A percentile compares a stretch with the other conserved stretches of the same genome.
phyloP scores from a whole-genome alignment of 1,284 basidiomycete genomes.

The Trichosporon sp. region DNA sequence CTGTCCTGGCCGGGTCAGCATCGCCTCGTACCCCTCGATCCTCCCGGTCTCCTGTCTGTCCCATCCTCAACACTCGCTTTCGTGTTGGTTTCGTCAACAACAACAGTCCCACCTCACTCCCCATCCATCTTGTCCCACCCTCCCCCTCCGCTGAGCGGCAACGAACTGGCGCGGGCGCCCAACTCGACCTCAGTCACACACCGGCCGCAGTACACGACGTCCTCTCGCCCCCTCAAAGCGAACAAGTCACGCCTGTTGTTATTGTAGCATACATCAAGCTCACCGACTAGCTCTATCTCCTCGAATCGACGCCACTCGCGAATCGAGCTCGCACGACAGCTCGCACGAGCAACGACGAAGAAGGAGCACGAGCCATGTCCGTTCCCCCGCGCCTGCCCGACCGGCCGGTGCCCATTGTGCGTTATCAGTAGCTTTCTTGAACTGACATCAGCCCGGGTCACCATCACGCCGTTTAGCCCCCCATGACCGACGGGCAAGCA shows the following conservation, averaged over 20 bases:
- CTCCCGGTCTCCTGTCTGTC: neutral
- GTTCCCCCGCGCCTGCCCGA: slow-evolving; percentile 5
- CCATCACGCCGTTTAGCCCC: neutral
- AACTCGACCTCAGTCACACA: neutral
- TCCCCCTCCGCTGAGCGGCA: neutral
- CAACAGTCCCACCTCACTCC: too few species aligned
- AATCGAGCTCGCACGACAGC: neutral
- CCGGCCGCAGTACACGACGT: neutral
- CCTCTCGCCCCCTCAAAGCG: neutral
- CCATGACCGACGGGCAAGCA: neutral
- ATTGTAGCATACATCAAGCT: neutral
- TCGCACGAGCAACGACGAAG: neutral
- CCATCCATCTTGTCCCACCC: too few species aligned
- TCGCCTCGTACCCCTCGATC: neutral
- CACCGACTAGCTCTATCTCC: neutral
- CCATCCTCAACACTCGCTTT: neutral
- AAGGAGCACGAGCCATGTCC: neutral
- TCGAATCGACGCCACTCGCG: neutral
- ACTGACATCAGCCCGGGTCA: neutral
- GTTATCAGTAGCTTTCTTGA: neutral
- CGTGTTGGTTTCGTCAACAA: too few species aligned
- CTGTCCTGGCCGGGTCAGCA: neutral
- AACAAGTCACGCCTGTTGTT: neutral
- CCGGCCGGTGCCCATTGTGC: slow-evolving; percentile 8
- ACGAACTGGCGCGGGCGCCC: neutral